Percentiles rank a stretch among this genome's conserved stretches.
Evolutionary conservation across 768 basidiomycete genomes (phyloP).

Genomic region (Leucosporidium yakuticum): DNA sequence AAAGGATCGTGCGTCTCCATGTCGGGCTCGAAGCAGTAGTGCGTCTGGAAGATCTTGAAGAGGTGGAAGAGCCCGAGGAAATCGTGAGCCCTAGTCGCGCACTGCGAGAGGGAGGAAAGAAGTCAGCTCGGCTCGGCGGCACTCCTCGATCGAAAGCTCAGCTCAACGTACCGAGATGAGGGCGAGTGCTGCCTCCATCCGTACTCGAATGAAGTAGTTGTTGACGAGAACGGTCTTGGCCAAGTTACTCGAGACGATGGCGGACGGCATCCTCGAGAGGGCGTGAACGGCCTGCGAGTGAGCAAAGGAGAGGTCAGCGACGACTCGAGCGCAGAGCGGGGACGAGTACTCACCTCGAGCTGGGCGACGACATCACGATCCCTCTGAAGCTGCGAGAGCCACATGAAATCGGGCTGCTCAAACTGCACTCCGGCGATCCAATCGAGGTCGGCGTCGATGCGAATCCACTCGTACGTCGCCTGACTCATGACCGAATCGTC

Average conservation of each 20-base stretch:
- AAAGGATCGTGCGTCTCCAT: conserved; percentile 76
- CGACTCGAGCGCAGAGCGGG: not conserved
- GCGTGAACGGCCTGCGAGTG: conserved; percentile 76
- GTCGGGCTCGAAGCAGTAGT: conserved; percentile 58
- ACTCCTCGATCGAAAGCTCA: not conserved
- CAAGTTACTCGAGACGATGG: conserved; percentile 78
- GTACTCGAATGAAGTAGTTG: conserved; percentile 92
- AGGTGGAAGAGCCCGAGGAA: conserved; percentile 90
- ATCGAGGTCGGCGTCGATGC: conserved; percentile 98
- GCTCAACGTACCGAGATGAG: conserved; percentile 44
- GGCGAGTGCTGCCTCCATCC: conserved; percentile 85
- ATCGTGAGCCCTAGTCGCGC: conserved; percentile 72
- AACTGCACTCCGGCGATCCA: conserved; percentile 93
- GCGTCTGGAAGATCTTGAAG: conserved; percentile 85
- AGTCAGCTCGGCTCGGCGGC: not conserved
- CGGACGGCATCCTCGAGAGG: conserved; percentile 49
- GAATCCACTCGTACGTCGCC: conserved; percentile 98
- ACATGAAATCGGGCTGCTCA: conserved; percentile 96
- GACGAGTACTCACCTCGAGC: conserved; percentile 64
- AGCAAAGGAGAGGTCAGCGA: not conserved
- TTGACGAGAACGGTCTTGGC: conserved; percentile 90
- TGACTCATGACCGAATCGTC: conserved; percentile 79
- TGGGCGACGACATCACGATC: conserved; percentile 97
- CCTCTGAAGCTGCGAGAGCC: conserved; percentile 90
- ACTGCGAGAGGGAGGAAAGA: conserved; percentile 50